Conservation (phyloP, 2,329 filamentous ascomycete species). For the Hymenoscyphus albidus region DNA sequence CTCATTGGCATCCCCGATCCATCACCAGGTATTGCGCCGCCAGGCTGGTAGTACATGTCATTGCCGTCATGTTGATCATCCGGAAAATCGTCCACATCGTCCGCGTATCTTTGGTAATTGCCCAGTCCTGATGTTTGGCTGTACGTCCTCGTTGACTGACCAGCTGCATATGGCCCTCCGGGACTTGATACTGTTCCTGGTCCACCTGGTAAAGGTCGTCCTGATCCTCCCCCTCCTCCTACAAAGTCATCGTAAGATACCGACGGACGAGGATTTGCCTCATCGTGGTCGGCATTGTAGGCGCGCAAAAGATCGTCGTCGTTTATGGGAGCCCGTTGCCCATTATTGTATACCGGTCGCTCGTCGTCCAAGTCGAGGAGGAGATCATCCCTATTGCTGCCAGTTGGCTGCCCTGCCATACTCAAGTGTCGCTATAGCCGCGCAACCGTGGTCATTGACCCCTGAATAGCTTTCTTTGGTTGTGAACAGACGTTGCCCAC, state of each 20-base stretch:
- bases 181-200: constrained; percentile 28
- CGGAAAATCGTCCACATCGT: constrained; percentile 76
- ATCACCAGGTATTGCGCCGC: constrained; percentile 57
- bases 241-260: constrained; percentile 95
- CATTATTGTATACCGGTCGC: constrained; percentile 67
- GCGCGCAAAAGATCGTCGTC: constrained; percentile 76
- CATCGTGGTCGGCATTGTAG: constrained; percentile 60
- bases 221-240: constrained; percentile 54
- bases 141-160: constrained; percentile 24
- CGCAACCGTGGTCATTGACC: constrained; percentile 22
- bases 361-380: constrained; percentile 72
- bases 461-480: constrained; percentile 15
- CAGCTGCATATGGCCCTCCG: constrained; percentile 28
- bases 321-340: constrained; percentile 72
- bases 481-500: background rate
- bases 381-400: constrained; percentile 50
- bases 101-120: constrained; percentile 89
- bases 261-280: constrained; percentile 68
- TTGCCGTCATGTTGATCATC: constrained; percentile 61
- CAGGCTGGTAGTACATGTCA: constrained; percentile 75
- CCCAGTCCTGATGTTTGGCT: constrained; percentile 77
- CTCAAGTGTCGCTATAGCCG: constrained; percentile 35
- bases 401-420: constrained; percentile 59
- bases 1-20: constrained; percentile 44
- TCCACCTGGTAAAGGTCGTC: constrained; percentile 39